Percentiles rank a stretch among this genome's conserved stretches.
These are phyloP conservation scores for Cucurbita moschata DNA, from an alignment of 306 rosid genomes.

Conservation along the genomic window DNA sequence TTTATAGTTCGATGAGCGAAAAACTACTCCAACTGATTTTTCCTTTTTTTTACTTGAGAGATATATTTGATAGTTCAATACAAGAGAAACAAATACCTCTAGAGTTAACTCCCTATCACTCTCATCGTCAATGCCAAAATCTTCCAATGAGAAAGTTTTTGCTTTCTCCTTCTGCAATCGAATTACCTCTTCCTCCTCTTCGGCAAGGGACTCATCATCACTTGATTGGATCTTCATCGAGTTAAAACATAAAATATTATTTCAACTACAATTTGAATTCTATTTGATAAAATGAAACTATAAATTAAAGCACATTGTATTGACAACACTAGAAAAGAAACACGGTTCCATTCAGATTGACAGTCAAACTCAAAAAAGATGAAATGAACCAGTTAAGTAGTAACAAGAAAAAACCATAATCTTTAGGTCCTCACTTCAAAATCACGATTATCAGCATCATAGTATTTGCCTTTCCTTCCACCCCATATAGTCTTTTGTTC, in stretches of 20 bases:
- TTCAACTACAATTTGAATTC: conserved; percentile 6
- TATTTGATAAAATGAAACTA: neutral
- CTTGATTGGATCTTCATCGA: conserved; percentile 44
- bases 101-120: conserved; percentile 27
- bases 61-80: neutral
- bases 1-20: neutral
- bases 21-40: neutral
- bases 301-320: neutral
- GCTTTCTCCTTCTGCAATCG: conserved; percentile 45
- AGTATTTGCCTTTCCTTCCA: conserved; percentile 27
- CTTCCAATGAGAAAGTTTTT: conserved; percentile 35
- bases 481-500: conserved; percentile 21
- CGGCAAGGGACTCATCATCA: conserved; percentile 60
- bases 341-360: neutral
- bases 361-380: neutral
- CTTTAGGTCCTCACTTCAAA: conserved; percentile 41
- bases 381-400: neutral
- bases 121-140: conserved; percentile 50
- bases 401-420: neutral
- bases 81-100: conserved; percentile 30
- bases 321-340: neutral
- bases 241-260: neutral
- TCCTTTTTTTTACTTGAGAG: neutral
- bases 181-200: conserved; percentile 60
- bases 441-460: conserved; percentile 69